phyloP scores from a whole-genome alignment of 768 basidiomycete genomes.

The Dacryopinax primogenitus region DNA sequence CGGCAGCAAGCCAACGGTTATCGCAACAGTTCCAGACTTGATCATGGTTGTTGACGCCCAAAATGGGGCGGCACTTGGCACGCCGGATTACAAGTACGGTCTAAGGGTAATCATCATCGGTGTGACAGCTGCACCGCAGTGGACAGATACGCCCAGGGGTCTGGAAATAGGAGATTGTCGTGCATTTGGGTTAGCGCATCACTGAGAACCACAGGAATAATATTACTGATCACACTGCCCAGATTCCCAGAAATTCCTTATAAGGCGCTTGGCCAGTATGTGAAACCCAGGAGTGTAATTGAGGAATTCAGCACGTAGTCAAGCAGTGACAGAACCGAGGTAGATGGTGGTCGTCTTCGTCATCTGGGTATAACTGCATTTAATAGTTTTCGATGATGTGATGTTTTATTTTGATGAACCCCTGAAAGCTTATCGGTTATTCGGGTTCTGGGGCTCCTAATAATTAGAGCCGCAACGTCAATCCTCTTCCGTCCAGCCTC shows the following conservation, averaged over 20 bases:
- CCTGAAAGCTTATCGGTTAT: too few relatives aligned
- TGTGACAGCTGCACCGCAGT: slow-evolving; percentile 18
- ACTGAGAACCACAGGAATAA: too few relatives aligned
- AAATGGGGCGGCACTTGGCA: slow-evolving; percentile 22
- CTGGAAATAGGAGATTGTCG: slow-evolving; percentile 28
- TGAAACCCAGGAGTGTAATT: slow-evolving; percentile 37
- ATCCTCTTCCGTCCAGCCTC: too few relatives aligned
- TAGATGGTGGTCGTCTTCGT: too few relatives aligned
- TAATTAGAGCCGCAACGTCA: too few relatives aligned
- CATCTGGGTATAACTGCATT: too few relatives aligned
- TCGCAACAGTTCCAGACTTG: slow-evolving; percentile 25
- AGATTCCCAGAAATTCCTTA: not conserved
- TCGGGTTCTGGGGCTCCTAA: too few relatives aligned
- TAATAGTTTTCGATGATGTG: too few relatives aligned
- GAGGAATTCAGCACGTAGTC: slow-evolving; percentile 27
- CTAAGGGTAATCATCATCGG: slow-evolving; percentile 19
- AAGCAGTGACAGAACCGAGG: not conserved
- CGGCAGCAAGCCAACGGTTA: slow-evolving; percentile 8
- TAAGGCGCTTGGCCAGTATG: slow-evolving; percentile 28
- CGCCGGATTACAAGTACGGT: slow-evolving; percentile 23
- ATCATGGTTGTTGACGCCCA: slow-evolving; percentile 22
- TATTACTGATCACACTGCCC: too few relatives aligned
- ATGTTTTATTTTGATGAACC: too few relatives aligned
- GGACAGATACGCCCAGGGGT: slow-evolving; percentile 19
- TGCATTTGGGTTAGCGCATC: slow-evolving; percentile 40